Evolutionary conservation across 805 yeast species (phyloP), one percentile per base, ranked within the genome.

Genomic region (Yamadazyma akitaensis): DNA sequence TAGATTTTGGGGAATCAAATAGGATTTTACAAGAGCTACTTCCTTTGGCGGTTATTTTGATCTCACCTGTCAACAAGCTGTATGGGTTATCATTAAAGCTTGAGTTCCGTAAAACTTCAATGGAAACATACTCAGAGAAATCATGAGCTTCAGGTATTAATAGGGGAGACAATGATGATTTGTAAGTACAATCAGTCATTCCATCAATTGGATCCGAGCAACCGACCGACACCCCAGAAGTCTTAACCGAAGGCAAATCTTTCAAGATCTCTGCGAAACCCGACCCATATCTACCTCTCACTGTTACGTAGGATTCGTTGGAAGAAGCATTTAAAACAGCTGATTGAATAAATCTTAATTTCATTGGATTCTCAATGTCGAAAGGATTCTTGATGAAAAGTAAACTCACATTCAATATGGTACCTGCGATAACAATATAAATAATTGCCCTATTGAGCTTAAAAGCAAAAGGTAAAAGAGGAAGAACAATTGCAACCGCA

Each of bases 391-490:
- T 61, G 17, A 81, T 58, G 9, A 66, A 48, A 2, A 68, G 50
- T 3, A 73, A 57, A 11, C 79, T 73, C 13, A 56, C 51, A 17
- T 36, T 40, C 12, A 50, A 34, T 2, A 53, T 25, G 17, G 40
- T 28, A 10, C 46, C 46, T 13, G 48, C 32, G 10, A 53, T 37
- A 10, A 57, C 38, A 11, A 70, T 46, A 10, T 68, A 44, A 1
- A 79, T 72, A 34, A 81, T 62, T 13, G 78, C 50, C 40, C 77
- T 69, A 60, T 85, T 85, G 44, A 86, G 58, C 58, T 84, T 85
- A 65, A 84, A 85, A 34, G 81, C 65, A 59, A 87, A 87, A 6
- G 94, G 89, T 40, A 85, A 55, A 14, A 83, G 58, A 7, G 92
- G 85, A 12, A 72, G 42, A 2, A 67, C 51, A 66, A 68, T 62